Evolutionary conservation across 306 rosid species (phyloP), one percentile per base, ranked within the genome.

Genomic region (Betula pendula): DNA sequence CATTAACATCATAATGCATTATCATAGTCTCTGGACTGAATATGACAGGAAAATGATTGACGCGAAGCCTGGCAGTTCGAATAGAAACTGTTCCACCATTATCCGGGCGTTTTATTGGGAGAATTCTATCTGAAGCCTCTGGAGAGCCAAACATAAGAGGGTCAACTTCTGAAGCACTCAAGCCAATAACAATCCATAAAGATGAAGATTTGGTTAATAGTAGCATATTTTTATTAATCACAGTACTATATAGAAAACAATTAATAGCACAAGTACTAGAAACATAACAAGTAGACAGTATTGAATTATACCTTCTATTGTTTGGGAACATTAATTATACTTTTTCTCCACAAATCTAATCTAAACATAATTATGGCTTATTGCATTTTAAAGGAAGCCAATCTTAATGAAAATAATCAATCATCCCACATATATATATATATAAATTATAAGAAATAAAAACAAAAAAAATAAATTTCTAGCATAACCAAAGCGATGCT

Each of bases 21-120:
- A 90, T 85, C 19, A 79, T 42, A 75, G 78, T 75, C 25, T 84
- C 75, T 0, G 92, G 91, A 47, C 71, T 53, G 69, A 78, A 88
- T 20, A 51, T 82, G 60, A 90, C 81, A 68, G 51, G 85, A 43
- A 87, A 92, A 69, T 88, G 92, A 76, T 90, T 90, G 13, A 84
- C 89, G 22, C 83, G 79, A 25, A 90, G 87, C 55, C 40, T 75
- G 56, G 40, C 72, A 20, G 83, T 72, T 70, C 75, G 82, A 78
- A 83, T 31, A 5, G 80, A 52, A 50, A 44, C 22, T 1, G 53
- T 47, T 38, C 96, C 96, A 33, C 91, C 95, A 17, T 52, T 8
- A 75, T 92, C 97, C 43, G 96, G 97, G 73, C 97, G 87, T 31
- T 5, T 84, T 58, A 87, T 62, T 1, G 91, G 96, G 4, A 68